Conservation (phyloP, 805 yeast genomes). For the Metschnikowia peoriensis region DNA sequence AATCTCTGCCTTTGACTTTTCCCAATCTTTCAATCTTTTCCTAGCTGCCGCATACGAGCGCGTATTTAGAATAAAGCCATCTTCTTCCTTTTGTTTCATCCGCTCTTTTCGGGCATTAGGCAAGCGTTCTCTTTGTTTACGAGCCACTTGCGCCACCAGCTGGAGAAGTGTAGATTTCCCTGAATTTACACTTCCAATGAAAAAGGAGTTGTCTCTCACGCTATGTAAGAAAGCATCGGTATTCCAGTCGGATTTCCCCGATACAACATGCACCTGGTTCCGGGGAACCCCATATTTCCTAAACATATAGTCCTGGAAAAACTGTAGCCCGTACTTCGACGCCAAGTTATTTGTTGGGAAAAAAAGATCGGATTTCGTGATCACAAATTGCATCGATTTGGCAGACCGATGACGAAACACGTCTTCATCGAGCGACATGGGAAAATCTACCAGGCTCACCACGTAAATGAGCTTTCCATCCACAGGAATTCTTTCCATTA, state of each 20-base stretch:
- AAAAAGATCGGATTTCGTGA: slow-evolving; percentile 46
- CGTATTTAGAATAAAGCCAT: neutral
- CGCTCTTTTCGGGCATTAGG: slow-evolving; percentile 16
- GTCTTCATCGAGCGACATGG: slow-evolving; percentile 49
- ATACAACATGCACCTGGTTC: slow-evolving; percentile 45
- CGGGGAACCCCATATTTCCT: slow-evolving; percentile 29
- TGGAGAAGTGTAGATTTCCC: slow-evolving; percentile 68
- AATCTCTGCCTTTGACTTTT: slow-evolving; percentile 23
- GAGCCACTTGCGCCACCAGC: slow-evolving; percentile 33
- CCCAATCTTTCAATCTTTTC: slow-evolving; percentile 8
- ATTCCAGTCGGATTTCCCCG: slow-evolving; percentile 57
- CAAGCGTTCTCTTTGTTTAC: slow-evolving; percentile 5
- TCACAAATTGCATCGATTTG: slow-evolving; percentile 36
- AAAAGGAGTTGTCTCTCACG: slow-evolving; percentile 43
- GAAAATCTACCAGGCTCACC: slow-evolving; percentile 69
- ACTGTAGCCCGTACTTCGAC: slow-evolving; percentile 26
- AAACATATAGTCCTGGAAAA: slow-evolving; percentile 36
- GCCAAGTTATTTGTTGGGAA: slow-evolving; percentile 30
- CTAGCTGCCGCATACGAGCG: slow-evolving; percentile 9
- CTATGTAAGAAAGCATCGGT: slow-evolving; percentile 34
- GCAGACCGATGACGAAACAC: slow-evolving; percentile 36
- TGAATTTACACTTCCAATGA: slow-evolving; percentile 65
- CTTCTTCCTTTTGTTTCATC: slow-evolving; percentile 7
- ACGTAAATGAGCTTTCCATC: slow-evolving; percentile 55
- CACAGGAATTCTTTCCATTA: slow-evolving; percentile 37